Percentiles rank a stretch among this genome's conserved stretches.
These are phyloP conservation scores for Globisporangium yorkense DNA, from an alignment of 352 stramenopile species.

Conservation along the genomic window DNA sequence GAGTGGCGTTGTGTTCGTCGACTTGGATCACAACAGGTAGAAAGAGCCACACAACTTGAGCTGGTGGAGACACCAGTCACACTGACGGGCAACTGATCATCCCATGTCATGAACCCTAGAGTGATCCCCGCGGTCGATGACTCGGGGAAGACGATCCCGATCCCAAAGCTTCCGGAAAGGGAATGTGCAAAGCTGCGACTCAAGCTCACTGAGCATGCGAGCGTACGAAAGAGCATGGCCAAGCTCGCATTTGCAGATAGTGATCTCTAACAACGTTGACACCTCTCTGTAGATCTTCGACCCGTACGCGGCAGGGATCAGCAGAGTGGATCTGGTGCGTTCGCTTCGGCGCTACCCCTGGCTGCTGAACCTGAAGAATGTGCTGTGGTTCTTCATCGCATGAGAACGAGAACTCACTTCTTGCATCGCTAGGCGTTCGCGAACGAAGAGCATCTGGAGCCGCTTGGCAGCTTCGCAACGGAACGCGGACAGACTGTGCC, in stretches of 20 bases:
- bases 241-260: background rate
- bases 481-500: slow-evolving; percentile 70
- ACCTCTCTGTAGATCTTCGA: slow-evolving; percentile 60
- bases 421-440: slow-evolving; percentile 46
- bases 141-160: slow-evolving; percentile 37
- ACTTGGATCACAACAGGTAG: slow-evolving; percentile 90
- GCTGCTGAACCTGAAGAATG: background rate
- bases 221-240: slow-evolving; percentile 20
- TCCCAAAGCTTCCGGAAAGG: slow-evolving; percentile 74
- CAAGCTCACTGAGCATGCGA: slow-evolving; percentile 59
- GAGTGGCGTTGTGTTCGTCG: slow-evolving; percentile 90
- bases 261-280: background rate
- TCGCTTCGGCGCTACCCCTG: background rate
- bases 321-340: slow-evolving; percentile 58
- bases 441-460: slow-evolving; percentile 77
- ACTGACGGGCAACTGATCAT: background rate
- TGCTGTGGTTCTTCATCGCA: background rate
- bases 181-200: slow-evolving; percentile 52
- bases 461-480: slow-evolving; percentile 62
- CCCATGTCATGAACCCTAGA: slow-evolving; percentile 13
- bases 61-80: no score
- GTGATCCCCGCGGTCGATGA: slow-evolving; percentile 75
- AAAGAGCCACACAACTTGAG: no score
- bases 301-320: slow-evolving; percentile 63
- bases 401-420: background rate